These are phyloP conservation scores for Nidula microcarpa DNA, from an alignment of 768 basidiomycete species.

Conservation along the genomic window DNA sequence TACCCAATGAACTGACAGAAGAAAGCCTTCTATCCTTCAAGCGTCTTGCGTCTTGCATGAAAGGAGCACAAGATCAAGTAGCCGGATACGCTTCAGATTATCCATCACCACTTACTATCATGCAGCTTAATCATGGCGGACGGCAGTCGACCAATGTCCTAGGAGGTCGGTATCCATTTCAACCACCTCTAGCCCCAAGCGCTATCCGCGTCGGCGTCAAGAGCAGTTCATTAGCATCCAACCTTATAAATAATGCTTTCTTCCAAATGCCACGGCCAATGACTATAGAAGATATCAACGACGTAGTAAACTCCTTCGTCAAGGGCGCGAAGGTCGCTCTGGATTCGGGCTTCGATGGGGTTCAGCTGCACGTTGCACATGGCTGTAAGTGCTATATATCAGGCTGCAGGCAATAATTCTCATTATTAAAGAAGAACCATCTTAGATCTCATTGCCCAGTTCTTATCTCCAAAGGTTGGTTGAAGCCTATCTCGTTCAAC, in stretches of 20 bases:
- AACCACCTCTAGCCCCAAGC: constrained; percentile 70
- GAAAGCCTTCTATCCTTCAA: constrained; percentile 47
- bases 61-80: constrained; percentile 17
- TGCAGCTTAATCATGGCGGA: constrained; percentile 83
- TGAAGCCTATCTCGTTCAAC: background rate
- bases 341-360: constrained; percentile 77
- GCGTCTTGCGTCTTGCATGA: constrained; percentile 48
- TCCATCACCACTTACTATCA: constrained; percentile 49
- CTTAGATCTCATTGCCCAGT: constrained; percentile 75
- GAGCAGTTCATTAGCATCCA: constrained; percentile 23
- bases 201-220: constrained; percentile 44
- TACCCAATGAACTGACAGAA: constrained; percentile 43
- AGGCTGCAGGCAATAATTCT: no score
- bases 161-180: constrained; percentile 61
- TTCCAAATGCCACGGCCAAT: constrained; percentile 67
- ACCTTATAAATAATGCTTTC: constrained; percentile 37
- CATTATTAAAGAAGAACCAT: background rate
- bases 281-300: constrained; percentile 55
- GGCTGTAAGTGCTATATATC: constrained; percentile 57
- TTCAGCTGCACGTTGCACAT: constrained; percentile 83
- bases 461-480: constrained; percentile 67
- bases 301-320: constrained; percentile 61
- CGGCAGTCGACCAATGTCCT: constrained; percentile 77
- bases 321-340: constrained; percentile 62
- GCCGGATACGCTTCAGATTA: background rate